A percentile compares a stretch with the other conserved stretches of the same genome.
phyloP scores from a whole-genome alignment of 257 asterid genomes.

The Capsicum baccatum region DNA sequence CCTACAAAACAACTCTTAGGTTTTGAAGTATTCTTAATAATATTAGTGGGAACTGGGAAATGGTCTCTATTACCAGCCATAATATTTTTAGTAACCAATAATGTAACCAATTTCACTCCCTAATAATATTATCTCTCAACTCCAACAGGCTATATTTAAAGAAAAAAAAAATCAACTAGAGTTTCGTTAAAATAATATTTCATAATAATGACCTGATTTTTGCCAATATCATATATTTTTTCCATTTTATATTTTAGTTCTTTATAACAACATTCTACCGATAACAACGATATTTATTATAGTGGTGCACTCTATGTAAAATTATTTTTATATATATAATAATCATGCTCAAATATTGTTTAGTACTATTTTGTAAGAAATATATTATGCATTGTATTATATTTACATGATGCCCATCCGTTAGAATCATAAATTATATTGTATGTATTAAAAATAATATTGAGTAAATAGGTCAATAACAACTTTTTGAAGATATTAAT shows the following conservation, averaged over 20 bases:
- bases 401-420: no score
- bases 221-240: no score
- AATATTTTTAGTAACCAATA: neutral
- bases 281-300: no score
- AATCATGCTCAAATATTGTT: neutral
- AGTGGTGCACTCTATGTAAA: neutral
- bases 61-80: neutral
- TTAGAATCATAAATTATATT: no score
- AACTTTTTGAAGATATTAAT: no score
- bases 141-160: neutral
- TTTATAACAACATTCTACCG: neutral
- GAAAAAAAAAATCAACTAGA: no score
- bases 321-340: no score
- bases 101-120: neutral
- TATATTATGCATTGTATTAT: neutral
- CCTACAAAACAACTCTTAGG: neutral
- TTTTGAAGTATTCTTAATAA: conserved; percentile 1
- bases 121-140: neutral
- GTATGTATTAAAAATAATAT: no score
- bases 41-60: neutral
- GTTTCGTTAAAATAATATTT: neutral
- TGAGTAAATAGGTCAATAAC: no score
- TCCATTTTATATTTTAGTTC: no score
- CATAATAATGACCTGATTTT: neutral
- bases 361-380: neutral